Conservation (phyloP, 1,284 basidiomycete genomes). For the Irpex lacteus region DNA sequence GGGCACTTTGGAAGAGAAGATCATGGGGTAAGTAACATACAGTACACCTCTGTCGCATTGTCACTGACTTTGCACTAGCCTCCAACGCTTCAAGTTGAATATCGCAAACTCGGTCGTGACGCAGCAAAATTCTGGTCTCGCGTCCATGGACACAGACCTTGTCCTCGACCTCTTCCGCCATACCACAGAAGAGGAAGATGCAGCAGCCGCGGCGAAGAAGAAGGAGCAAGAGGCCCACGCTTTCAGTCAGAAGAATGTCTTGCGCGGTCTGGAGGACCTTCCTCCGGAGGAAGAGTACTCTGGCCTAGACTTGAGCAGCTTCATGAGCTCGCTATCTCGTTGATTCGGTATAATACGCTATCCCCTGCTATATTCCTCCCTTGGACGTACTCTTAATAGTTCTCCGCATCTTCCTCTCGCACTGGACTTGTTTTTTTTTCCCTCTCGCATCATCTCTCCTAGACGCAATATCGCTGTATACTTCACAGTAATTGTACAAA, state of each 20-base stretch:
- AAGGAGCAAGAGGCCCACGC: constrained; percentile 56
- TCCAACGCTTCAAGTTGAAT: constrained; percentile 99
- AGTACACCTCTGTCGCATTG: constrained; percentile 14
- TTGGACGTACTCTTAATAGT: neutral
- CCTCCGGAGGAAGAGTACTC: constrained; percentile 91
- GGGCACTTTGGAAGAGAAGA: constrained; percentile 98
- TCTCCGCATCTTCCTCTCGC: neutral
- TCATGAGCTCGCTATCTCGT: constrained; percentile 68
- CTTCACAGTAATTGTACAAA: constrained; percentile 4
- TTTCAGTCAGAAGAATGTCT: constrained; percentile 71
- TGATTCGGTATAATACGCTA: neutral
- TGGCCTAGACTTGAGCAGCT: constrained; percentile 78
- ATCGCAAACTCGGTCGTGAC: constrained; percentile 97
- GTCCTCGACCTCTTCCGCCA: constrained; percentile 93
- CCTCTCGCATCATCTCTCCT: neutral
- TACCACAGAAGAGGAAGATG: constrained; percentile 73
- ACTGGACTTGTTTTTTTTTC: neutral
- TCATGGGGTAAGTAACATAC: constrained; percentile 84
- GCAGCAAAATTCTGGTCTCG: constrained; percentile 92
- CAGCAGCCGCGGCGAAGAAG: constrained; percentile 51
- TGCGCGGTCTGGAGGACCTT: constrained; percentile 86
- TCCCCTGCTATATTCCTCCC: neutral
- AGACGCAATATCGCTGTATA: neutral
- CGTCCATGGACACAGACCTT: constrained; percentile 96
- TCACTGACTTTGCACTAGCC: constrained; percentile 41